Percentiles rank a stretch among this genome's conserved stretches.
phyloP scores from a whole-genome alignment of 805 yeast species.

The Candida krabiensis region DNA sequence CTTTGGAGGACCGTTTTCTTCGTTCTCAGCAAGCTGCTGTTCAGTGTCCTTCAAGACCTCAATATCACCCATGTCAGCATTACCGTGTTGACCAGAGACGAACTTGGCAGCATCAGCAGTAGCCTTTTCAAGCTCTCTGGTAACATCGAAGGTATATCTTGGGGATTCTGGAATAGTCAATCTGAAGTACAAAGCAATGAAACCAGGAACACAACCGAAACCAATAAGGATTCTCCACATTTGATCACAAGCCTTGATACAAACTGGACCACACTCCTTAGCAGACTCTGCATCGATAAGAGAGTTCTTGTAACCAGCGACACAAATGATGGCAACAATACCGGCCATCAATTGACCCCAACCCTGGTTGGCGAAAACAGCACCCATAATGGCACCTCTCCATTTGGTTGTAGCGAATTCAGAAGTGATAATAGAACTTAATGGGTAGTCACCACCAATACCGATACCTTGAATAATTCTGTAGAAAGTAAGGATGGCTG shows the following conservation, averaged over 20 bases:
- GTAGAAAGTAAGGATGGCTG: slow-evolving; percentile 71
- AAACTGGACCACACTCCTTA: slow-evolving; percentile 60
- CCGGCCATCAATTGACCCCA: slow-evolving; percentile 92
- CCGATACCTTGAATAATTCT: slow-evolving; percentile 93
- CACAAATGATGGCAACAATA: slow-evolving; percentile 73
- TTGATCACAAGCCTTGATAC: slow-evolving; percentile 81
- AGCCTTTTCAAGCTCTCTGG: slow-evolving; percentile 55
- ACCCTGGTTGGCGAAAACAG: slow-evolving; percentile 96
- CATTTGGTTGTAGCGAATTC: slow-evolving; percentile 93
- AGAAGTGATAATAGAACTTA: slow-evolving; percentile 89
- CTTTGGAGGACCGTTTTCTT: slow-evolving; percentile 62
- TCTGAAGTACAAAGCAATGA: slow-evolving; percentile 83
- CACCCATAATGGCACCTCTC: slow-evolving; percentile 98
- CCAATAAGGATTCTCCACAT: slow-evolving; percentile 94
- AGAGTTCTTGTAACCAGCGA: slow-evolving; percentile 71
- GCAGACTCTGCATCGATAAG: slow-evolving; percentile 54
- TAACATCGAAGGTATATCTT: slow-evolving; percentile 81
- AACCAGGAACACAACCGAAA: slow-evolving; percentile 88
- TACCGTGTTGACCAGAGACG: slow-evolving; percentile 49
- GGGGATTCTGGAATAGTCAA: slow-evolving; percentile 95
- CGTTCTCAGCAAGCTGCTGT: slow-evolving; percentile 32
- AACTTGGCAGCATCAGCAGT: slow-evolving; percentile 57
- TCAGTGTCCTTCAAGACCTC: slow-evolving; percentile 47
- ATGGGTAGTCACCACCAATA: slow-evolving; percentile 96
- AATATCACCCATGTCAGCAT: slow-evolving; percentile 45